Evolutionary conservation across 768 basidiomycete species (phyloP).

Genomic region (Scleroderma bovista): DNA sequence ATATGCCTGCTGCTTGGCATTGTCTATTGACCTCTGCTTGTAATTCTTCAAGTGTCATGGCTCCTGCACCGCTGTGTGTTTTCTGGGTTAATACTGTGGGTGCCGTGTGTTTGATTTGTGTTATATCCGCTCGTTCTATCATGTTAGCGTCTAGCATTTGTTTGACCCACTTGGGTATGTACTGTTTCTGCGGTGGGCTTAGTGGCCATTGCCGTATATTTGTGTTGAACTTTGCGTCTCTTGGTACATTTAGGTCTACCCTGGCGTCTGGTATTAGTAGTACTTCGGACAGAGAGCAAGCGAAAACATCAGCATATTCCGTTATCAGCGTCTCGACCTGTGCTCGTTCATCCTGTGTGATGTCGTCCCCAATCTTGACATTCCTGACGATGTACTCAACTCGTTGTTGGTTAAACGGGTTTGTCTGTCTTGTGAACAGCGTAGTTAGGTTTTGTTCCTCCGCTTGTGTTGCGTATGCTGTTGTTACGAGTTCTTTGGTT

Average conservation of each 20-base stretch:
- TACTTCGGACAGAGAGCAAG: not conserved
- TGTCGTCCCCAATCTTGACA: constrained; percentile 20
- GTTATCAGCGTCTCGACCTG: not conserved
- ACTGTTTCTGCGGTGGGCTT: not conserved
- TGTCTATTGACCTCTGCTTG: constrained; percentile 25
- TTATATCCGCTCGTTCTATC: not conserved
- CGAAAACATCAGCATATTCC: not conserved
- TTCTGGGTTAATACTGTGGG: constrained; percentile 35
- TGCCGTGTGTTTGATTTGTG: not conserved
- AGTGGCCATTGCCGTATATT: not conserved
- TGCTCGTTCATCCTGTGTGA: not conserved
- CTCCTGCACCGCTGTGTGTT: constrained; percentile 21
- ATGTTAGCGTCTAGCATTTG: not conserved
- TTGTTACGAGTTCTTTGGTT: too few species aligned
- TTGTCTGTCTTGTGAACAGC: not conserved
- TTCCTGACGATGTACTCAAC: constrained; percentile 12
- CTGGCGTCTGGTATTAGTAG: not conserved
- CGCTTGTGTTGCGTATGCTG: too few species aligned
- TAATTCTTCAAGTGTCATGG: constrained; percentile 31
- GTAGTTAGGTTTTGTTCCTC: not conserved
- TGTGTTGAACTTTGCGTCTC: not conserved
- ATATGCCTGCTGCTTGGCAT: not conserved
- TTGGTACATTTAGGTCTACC: not conserved
- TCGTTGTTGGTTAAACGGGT: constrained; percentile 3
- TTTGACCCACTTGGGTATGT: not conserved